phyloP scores from a whole-genome alignment of 2,329 filamentous ascomycete species.

The Meredithiella fracta region DNA sequence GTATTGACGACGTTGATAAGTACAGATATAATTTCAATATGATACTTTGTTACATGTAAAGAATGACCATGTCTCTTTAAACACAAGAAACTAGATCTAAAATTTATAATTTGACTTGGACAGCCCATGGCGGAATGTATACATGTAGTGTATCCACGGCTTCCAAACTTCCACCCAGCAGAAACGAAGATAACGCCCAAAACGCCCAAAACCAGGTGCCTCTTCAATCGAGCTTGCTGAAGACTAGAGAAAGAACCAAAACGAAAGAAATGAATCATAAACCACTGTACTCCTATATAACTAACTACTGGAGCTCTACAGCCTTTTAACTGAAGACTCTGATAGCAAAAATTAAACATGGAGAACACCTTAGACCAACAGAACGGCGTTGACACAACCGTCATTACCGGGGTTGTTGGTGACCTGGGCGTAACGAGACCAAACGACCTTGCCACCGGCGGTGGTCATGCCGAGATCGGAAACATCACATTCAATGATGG shows the following conservation, averaged over 20 bases:
- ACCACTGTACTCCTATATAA: background rate
- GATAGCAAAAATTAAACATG: background rate
- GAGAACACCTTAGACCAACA: constrained; percentile 19
- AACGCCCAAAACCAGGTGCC: constrained; percentile 12
- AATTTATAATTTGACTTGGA: background rate
- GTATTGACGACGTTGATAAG: too few relatives aligned
- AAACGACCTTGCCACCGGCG: constrained; percentile 79
- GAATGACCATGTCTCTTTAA: background rate
- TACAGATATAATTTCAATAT: background rate
- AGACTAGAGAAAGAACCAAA: constrained; percentile 6
- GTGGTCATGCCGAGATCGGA: constrained; percentile 83
- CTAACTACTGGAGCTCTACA: background rate
- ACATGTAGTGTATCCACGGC: too few relatives aligned
- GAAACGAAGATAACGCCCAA: constrained; percentile 5
- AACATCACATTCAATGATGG: constrained; percentile 74
- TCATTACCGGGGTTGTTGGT: constrained; percentile 36
- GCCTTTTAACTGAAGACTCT: background rate
- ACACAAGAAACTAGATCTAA: background rate
- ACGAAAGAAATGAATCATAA: constrained; percentile 4
- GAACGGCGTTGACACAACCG: constrained; percentile 28
- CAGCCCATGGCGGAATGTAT: too few relatives aligned
- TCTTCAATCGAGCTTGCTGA: constrained; percentile 1
- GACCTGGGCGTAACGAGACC: constrained; percentile 70
- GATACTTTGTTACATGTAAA: background rate
- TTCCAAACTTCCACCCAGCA: background rate